phyloP scores from a whole-genome alignment of 106 monocot species.

The Apostasia shenzhenica region DNA sequence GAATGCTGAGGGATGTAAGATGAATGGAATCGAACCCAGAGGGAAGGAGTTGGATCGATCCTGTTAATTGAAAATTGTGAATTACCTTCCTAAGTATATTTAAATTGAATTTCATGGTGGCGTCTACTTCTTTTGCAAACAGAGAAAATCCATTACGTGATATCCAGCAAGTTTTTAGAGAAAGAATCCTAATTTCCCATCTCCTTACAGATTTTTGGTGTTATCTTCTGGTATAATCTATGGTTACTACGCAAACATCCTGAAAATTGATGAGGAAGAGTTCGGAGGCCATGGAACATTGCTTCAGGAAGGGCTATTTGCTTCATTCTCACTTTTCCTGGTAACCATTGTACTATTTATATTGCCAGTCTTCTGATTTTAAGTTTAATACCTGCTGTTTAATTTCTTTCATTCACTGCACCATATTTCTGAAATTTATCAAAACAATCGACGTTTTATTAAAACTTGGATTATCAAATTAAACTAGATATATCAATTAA shows the following conservation, averaged over 20 bases:
- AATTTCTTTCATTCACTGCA: neutral
- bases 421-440: neutral
- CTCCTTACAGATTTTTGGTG: slow-evolving; percentile 54
- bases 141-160: no score
- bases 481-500: no score
- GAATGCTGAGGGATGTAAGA: no score
- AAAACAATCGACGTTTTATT: neutral
- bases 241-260: slow-evolving; percentile 62
- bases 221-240: slow-evolving; percentile 68
- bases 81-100: no score
- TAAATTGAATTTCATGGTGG: no score
- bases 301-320: slow-evolving; percentile 92
- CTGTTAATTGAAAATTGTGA: no score
- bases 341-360: slow-evolving; percentile 23
- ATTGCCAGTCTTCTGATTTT: neutral
- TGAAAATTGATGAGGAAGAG: slow-evolving; percentile 91
- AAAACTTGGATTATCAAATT: no score
- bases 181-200: neutral
- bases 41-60: no score
- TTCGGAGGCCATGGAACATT: slow-evolving; percentile 81
- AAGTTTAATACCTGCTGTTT: neutral
- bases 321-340: slow-evolving; percentile 89
- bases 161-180: no score
- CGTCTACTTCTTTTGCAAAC: no score
- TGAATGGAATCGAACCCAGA: no score